phyloP scores from a whole-genome alignment of 2,329 filamentous ascomycete genomes.

The Penicillium verrucosum region DNA sequence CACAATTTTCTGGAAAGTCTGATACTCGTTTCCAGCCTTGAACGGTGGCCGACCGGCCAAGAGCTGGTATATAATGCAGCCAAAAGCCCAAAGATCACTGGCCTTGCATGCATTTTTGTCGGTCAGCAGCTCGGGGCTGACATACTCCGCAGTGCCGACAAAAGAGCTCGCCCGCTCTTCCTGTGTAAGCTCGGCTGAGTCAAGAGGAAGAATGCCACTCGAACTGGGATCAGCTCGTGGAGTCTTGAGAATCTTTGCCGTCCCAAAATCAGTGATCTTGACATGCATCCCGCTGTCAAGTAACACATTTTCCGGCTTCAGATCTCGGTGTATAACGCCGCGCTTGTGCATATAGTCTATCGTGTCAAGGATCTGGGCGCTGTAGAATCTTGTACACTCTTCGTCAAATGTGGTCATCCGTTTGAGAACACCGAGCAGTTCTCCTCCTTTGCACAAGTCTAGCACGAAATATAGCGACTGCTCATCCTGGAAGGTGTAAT shows the following conservation, averaged over 20 bases:
- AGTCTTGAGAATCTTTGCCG: slow-evolving; percentile 80
- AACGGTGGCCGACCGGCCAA: slow-evolving; percentile 95
- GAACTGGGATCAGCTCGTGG: slow-evolving; percentile 46
- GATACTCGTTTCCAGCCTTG: slow-evolving; percentile 91
- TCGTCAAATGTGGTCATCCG: slow-evolving; percentile 92
- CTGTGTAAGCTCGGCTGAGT: slow-evolving; percentile 57
- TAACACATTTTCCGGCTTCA: slow-evolving; percentile 96
- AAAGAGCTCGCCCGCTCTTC: slow-evolving; percentile 84
- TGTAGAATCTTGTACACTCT: slow-evolving; percentile 91
- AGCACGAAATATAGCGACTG: slow-evolving; percentile 94
- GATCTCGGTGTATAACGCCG: slow-evolving; percentile 91
- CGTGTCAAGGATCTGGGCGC: slow-evolving; percentile 90
- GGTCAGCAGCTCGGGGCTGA: slow-evolving; percentile 93
- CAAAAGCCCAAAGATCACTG: slow-evolving; percentile 97
- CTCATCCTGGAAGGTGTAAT: slow-evolving; percentile 98
- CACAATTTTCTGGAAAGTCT: slow-evolving; percentile 98
- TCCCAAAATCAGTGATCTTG: slow-evolving; percentile 98
- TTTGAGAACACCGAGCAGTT: slow-evolving; percentile 88
- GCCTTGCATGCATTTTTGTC: slow-evolving; percentile 97
- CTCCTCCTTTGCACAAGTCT: slow-evolving; percentile 87
- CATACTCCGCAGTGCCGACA: slow-evolving; percentile 96
- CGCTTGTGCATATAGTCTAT: slow-evolving; percentile 98
- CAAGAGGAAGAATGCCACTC: slow-evolving; percentile 46
- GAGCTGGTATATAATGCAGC: slow-evolving; percentile 95
- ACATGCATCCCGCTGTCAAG: slow-evolving; percentile 95